Evolutionary conservation across 2,329 filamentous ascomycete species (phyloP).

Genomic region (Beauveria pseudobassiana): DNA sequence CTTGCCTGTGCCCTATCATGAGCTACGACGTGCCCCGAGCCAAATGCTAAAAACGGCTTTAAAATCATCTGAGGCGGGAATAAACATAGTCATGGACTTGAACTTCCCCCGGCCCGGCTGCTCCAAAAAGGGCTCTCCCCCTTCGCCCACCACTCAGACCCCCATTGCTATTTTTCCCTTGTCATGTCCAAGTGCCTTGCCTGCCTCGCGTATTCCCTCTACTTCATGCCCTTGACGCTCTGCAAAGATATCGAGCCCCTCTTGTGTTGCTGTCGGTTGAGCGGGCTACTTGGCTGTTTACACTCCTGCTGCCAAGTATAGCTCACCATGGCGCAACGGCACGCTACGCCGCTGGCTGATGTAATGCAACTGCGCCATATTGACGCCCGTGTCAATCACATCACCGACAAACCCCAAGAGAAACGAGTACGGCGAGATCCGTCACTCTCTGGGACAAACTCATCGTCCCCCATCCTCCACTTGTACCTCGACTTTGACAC

Average conservation of each 20-base stretch:
- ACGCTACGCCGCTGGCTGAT: background rate
- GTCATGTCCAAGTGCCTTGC: background rate
- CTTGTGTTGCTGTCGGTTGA: background rate
- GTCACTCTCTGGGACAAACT: conserved; percentile 7
- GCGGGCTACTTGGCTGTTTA: background rate
- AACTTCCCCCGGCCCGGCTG: background rate
- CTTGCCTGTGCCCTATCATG: no score
- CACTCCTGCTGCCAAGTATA: background rate
- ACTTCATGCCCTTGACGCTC: background rate
- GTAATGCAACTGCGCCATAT: background rate
- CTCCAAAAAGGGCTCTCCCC: background rate
- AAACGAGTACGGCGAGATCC: background rate
- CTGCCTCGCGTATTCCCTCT: background rate
- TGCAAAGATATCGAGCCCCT: background rate
- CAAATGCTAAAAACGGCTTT: no score
- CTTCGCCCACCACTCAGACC: background rate
- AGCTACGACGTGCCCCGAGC: no score
- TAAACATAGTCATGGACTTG: background rate
- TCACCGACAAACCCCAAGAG: background rate
- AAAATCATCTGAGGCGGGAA: no score
- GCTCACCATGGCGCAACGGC: background rate
- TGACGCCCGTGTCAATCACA: background rate
- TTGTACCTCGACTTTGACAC: conserved; percentile 36
- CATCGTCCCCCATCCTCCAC: conserved; percentile 25
- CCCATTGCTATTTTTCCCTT: background rate